Conservation (phyloP, 441 rosid genomes). For the Hura crepitans region DNA sequence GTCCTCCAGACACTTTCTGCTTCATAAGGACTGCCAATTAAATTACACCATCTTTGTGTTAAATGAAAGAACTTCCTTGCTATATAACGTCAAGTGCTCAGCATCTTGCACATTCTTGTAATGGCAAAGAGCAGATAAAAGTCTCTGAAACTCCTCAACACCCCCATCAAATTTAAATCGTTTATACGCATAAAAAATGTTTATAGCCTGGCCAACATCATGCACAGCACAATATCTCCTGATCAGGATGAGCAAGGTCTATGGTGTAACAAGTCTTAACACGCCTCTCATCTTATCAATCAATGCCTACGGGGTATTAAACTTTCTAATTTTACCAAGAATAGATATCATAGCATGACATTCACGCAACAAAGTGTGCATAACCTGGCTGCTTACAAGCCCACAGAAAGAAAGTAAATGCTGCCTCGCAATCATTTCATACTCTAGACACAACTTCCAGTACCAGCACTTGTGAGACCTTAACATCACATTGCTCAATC, state of each 20-base stretch:
- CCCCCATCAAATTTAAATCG: slow-evolving; percentile 55
- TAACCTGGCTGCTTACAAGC: slow-evolving; percentile 63
- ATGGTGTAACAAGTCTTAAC: slow-evolving; percentile 53
- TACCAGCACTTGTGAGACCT: slow-evolving; percentile 54
- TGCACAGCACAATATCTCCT: slow-evolving; percentile 82
- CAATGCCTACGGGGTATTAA: slow-evolving; percentile 85
- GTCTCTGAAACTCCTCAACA: slow-evolving; percentile 80
- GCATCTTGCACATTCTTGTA: slow-evolving; percentile 96
- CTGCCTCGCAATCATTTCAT: slow-evolving; percentile 78
- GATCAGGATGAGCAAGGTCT: slow-evolving; percentile 82
- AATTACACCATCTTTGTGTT: slow-evolving; percentile 85
- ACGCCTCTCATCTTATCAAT: slow-evolving; percentile 88
- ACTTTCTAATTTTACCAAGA: slow-evolving; percentile 84
- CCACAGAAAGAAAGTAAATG: slow-evolving; percentile 85
- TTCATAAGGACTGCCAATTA: slow-evolving; percentile 64
- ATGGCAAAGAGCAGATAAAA: slow-evolving; percentile 83
- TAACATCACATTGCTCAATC: slow-evolving; percentile 55
- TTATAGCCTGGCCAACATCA: slow-evolving; percentile 81
- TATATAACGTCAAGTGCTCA: slow-evolving; percentile 80
- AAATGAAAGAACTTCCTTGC: slow-evolving; percentile 57
- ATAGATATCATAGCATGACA: slow-evolving; percentile 77
- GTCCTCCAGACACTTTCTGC: slow-evolving; percentile 81
- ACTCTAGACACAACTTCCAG: slow-evolving; percentile 63
- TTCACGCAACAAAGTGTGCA: slow-evolving; percentile 51
- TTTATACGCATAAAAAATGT: slow-evolving; percentile 71